These are phyloP conservation scores for Fusarium nodosum DNA, from an alignment of 2,329 filamentous ascomycete species.

Conservation along the genomic window DNA sequence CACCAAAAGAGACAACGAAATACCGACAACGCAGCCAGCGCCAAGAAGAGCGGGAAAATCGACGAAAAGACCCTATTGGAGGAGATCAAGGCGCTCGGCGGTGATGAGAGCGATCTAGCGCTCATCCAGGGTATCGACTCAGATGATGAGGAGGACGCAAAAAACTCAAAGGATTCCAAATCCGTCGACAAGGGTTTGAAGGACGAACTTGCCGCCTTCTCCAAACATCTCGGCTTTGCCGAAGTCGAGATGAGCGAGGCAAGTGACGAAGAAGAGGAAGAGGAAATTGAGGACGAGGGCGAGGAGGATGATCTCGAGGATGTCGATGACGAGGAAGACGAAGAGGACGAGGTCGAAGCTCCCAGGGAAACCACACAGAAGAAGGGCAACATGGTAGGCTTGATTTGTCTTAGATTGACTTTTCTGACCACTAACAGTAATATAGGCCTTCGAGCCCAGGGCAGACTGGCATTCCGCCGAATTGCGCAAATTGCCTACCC, in stretches of 20 bases:
- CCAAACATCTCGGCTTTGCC: slow-evolving; percentile 57
- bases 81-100: slow-evolving; percentile 75
- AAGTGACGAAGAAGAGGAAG: slow-evolving; percentile 56
- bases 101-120: slow-evolving; percentile 74
- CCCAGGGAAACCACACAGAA: slow-evolving; percentile 48
- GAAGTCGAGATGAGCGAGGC: slow-evolving; percentile 54
- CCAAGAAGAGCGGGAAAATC: slow-evolving; percentile 47
- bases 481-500: slow-evolving; percentile 59
- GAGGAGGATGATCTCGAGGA: slow-evolving; percentile 49
- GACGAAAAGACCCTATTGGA: slow-evolving; percentile 64
- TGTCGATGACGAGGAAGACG: slow-evolving; percentile 43
- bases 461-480: slow-evolving; percentile 69
- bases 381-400: slow-evolving; percentile 56
- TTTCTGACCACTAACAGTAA: slow-evolving; percentile 55
- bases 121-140: slow-evolving; percentile 68
- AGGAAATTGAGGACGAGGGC: slow-evolving; percentile 54
- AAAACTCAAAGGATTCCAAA: slow-evolving; percentile 50
- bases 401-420: slow-evolving; percentile 12
- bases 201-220: slow-evolving; percentile 56
- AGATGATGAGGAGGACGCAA: slow-evolving; percentile 56
- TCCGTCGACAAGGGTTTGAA: slow-evolving; percentile 58
- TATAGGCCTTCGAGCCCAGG: slow-evolving; percentile 68
- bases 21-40: slow-evolving; percentile 41
- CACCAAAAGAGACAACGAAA: slow-evolving; percentile 57
- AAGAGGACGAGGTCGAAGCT: slow-evolving; percentile 51